Evolutionary conservation across 2,329 filamentous ascomycete genomes (phyloP).

Genomic region (Catunica adiposa): DNA sequence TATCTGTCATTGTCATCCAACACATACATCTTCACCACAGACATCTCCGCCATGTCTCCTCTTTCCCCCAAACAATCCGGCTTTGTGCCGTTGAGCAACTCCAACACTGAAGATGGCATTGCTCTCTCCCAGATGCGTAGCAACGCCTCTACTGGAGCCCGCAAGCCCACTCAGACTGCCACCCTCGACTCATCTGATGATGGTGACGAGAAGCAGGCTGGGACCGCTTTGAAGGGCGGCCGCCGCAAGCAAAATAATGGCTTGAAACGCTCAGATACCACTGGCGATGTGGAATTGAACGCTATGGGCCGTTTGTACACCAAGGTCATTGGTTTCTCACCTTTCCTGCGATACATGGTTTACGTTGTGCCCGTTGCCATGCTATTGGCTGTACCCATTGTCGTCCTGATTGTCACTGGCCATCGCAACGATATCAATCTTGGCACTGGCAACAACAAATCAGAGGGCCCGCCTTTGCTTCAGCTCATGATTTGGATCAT

Average conservation of each 20-base stretch:
- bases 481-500: conserved; percentile 53
- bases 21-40: neutral
- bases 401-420: conserved; percentile 34
- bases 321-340: conserved; percentile 46
- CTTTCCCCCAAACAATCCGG: conserved; percentile 26
- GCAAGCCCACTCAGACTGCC: conserved; percentile 28
- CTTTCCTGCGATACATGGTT: conserved; percentile 48
- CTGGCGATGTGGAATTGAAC: conserved; percentile 39
- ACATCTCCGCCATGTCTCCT: conserved; percentile 16
- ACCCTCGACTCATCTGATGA: conserved; percentile 17
- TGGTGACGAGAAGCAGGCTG: conserved; percentile 29
- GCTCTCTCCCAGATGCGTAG: conserved; percentile 40
- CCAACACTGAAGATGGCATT: conserved; percentile 28
- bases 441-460: conserved; percentile 19
- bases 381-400: conserved; percentile 43
- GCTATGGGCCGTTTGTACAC: conserved; percentile 49
- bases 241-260: conserved; percentile 34
- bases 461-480: conserved; percentile 35
- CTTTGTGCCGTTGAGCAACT: conserved; percentile 28
- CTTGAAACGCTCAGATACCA: conserved; percentile 27
- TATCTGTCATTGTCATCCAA: neutral
- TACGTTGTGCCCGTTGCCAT: conserved; percentile 49
- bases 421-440: conserved; percentile 24
- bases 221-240: conserved; percentile 19
- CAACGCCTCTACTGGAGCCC: conserved; percentile 35